Conservation (phyloP, 2,329 filamentous ascomycete species). For the Cercospora nicotianae region DNA sequence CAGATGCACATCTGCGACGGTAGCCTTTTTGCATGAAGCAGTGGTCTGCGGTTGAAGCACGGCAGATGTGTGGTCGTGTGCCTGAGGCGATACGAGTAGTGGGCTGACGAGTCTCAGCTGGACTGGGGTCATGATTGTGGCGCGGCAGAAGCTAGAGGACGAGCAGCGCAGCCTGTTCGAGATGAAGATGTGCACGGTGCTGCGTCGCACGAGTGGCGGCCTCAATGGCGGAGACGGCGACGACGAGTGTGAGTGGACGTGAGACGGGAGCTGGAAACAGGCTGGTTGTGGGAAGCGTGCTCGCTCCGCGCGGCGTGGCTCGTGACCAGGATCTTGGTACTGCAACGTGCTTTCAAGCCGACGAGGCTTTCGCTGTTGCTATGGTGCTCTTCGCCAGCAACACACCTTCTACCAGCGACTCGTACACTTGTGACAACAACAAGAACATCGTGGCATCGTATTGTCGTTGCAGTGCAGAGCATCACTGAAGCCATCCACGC, state of each 20-base stretch:
- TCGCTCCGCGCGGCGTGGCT: neutral
- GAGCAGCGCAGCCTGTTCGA: neutral
- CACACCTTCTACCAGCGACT: neutral
- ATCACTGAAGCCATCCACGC: neutral
- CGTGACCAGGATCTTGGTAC: neutral
- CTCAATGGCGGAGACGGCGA: neutral
- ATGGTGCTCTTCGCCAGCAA: neutral
- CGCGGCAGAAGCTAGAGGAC: neutral
- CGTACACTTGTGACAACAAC: neutral
- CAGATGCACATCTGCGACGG: neutral
- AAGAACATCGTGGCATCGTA: neutral
- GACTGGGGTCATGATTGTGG: neutral
- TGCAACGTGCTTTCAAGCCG: neutral
- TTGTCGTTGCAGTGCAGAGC: neutral
- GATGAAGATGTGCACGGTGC: neutral
- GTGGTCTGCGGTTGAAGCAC: slow-evolving; percentile 2
- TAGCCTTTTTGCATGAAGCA: neutral
- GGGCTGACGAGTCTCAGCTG: slow-evolving; percentile 1
- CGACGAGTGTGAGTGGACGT: neutral
- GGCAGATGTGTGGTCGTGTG: neutral
- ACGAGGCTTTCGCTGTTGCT: neutral
- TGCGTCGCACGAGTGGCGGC: neutral
- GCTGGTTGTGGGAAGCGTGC: neutral
- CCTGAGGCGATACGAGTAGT: slow-evolving; percentile 1
- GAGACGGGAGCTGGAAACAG: neutral